Evolutionary conservation across 805 yeast genomes (phyloP), one percentile per base, ranked within the genome.

Genomic region (Candida orba): DNA sequence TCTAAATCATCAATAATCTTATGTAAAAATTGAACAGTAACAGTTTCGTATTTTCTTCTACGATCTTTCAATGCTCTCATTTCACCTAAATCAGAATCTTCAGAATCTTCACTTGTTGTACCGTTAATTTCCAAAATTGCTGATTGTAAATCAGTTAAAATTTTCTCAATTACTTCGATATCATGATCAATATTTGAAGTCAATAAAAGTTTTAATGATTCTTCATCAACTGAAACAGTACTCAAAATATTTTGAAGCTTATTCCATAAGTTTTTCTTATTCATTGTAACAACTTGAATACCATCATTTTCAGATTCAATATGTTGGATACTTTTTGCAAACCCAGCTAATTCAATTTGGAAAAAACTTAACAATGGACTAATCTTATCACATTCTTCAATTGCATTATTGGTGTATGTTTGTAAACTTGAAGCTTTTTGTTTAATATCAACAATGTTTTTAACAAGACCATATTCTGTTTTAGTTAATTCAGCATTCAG

Each of bases 261-360:
- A 38, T 73, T 76, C 71, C 80, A 82, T 22, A 89, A 67, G n/a
- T 72, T 59, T 54, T 85, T 86, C 60, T 84, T 85, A 63, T 90
- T 90, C 36, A 86, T 79, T 6, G 91, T 78, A 52, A 81, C 81
- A 7, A 90, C 82, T 62, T 90, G 96, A 15, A 88, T 63, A 39
- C 95, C 95, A 53, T 83, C 78, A 3, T 90, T 80, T 57, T 82
- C 84, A 31, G 71, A 69, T 56, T 88, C 95, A 35, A 89, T 79
- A 41, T 72, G 75, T 37, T 76, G 73, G 40, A 90, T 78, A 47
- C 84, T 91, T 4, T 78, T 78, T 13, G 80, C 74, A 32, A 87
- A 75, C 3, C 80, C 73, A 13, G 79, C 71, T 39, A 82, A 62
- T 48, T 81, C 85, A 50, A 81, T 79, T 14, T 77, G 69, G 50